These are phyloP conservation scores for Fusarium xyrophilum DNA, from an alignment of 2,329 filamentous ascomycete species.

Conservation along the genomic window DNA sequence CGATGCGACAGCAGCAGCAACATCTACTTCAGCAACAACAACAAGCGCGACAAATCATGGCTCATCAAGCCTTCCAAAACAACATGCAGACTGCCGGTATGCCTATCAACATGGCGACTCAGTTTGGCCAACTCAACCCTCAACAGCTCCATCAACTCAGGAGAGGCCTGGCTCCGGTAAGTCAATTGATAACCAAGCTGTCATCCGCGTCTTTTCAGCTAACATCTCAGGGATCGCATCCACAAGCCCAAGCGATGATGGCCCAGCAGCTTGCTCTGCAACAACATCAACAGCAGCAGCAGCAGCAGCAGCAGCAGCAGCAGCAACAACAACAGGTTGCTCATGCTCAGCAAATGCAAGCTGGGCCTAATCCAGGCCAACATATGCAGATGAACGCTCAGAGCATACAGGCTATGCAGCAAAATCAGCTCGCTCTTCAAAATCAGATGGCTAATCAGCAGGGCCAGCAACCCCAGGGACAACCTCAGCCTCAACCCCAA, in stretches of 20 bases:
- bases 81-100: constrained; percentile 60
- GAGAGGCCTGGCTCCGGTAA: constrained; percentile 51
- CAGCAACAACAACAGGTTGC: constrained; percentile 49
- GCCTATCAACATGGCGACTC: constrained; percentile 58
- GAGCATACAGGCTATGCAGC: constrained; percentile 54
- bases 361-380: constrained; percentile 55
- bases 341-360: constrained; percentile 51
- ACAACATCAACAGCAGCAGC: constrained; percentile 43
- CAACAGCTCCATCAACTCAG: constrained; percentile 62
- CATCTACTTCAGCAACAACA: constrained; percentile 66
- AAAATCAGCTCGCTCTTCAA: constrained; percentile 49
- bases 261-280: constrained; percentile 51
- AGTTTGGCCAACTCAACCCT: constrained; percentile 57
- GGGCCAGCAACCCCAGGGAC: constrained; percentile 41
- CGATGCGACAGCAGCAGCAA: constrained; percentile 64
- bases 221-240: constrained; percentile 41
- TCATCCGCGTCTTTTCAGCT: constrained; percentile 9
- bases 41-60: constrained; percentile 61
- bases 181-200: constrained; percentile 26
- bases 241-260: constrained; percentile 50
- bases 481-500: constrained; percentile 39
- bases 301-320: constrained; percentile 43
- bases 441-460: constrained; percentile 44
- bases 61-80: constrained; percentile 61
- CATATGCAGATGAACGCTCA: constrained; percentile 57